These are phyloP conservation scores for Leccinum boreale DNA, from an alignment of 768 basidiomycete species.

Conservation along the genomic window DNA sequence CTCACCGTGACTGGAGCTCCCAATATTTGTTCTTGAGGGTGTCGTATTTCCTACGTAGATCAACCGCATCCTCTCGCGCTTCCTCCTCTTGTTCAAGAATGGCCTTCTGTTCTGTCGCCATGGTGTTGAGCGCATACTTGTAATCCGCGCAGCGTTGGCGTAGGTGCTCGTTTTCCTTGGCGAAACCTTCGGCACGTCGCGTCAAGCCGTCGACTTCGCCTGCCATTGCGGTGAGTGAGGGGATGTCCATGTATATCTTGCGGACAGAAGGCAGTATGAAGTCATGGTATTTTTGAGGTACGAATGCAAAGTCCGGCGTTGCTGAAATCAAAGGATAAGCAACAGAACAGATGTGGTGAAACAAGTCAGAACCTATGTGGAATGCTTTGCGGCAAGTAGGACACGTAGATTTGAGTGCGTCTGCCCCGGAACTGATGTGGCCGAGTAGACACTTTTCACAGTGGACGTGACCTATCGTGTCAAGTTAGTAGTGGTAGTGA, in stretches of 20 bases:
- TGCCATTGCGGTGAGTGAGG: conserved; percentile 22
- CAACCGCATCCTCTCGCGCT: conserved; percentile 38
- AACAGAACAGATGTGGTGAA: too few species aligned
- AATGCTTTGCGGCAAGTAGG: conserved; percentile 57
- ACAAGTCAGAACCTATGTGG: conserved; percentile 45
- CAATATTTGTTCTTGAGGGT: conserved; percentile 26
- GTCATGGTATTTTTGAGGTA: conserved; percentile 58
- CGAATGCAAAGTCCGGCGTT: conserved; percentile 43
- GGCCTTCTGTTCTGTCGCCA: conserved; percentile 30
- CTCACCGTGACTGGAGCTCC: conserved; percentile 17
- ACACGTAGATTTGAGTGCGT: conserved; percentile 46
- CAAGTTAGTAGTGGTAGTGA: conserved; percentile 1
- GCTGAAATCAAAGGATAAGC: conserved; percentile 32
- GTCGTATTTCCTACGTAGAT: conserved; percentile 35
- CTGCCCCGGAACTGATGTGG: conserved; percentile 25
- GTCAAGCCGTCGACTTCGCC: conserved; percentile 38
- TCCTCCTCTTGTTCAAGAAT: conserved; percentile 31
- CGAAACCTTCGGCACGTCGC: conserved; percentile 36
- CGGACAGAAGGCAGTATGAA: conserved; percentile 59
- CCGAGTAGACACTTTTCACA: conserved; percentile 57
- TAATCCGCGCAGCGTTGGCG: conserved; percentile 42
- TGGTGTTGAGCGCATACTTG: conserved; percentile 32
- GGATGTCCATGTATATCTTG: conserved; percentile 47
- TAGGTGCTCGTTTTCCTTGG: conserved; percentile 41
- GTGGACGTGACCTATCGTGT: conserved; percentile 56